Base-by-base conservation (phyloP, 495 filamentous ascomycete genomes). In the Penicillium argentinense region DNA sequence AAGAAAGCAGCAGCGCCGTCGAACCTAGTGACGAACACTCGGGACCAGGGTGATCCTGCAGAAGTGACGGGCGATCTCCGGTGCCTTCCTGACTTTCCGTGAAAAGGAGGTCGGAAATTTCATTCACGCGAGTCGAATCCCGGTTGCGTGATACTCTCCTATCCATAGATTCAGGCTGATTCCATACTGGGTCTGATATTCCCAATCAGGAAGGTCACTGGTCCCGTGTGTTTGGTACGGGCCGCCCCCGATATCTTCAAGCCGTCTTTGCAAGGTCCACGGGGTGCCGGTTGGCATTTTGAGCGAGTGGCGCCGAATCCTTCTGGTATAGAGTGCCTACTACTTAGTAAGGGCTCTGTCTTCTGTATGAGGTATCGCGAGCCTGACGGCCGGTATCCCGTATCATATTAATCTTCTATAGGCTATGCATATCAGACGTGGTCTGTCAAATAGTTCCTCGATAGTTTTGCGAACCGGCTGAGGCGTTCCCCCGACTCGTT, bases 1-100 rank as follows among this genome's bases (percentile, higher is more conserved):
- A 25, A 22, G 27, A 34, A 41, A 17, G 4, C 13, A 5, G n/a
- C 5, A 22, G 19, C 45, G 38, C 37, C 45, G 29, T 32, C 45
- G 17, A 21, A 33, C 24, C 16, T 48, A 48, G 28, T 28, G 45
- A 27, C 36, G 21, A 33, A 19, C 28, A 25, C 42, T 42, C 13
- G 16, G 13, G 24, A 28, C 17, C 39, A 4, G 4, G 24, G 38
- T n/a, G 38, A 42, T 27, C 39, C 39, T 28, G 21, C 16, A 26
- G 13, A 42, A 19, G 4, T 42, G 39, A 42, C 24, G 16, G 24
- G 4, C 32, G 32, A 21, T 36, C 16, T 36, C 32, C 32, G 32
- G 13, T 36, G 32, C 17, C 32, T 36, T 36, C 17, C 21, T 36
- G 16, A 18, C 4, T 2, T 36, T 11, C 16, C 32, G 32, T 1